Evolutionary conservation across 2,329 filamentous ascomycete genomes (phyloP), one percentile per base, ranked within the genome.

Genomic region (Byssothecium circinans): DNA sequence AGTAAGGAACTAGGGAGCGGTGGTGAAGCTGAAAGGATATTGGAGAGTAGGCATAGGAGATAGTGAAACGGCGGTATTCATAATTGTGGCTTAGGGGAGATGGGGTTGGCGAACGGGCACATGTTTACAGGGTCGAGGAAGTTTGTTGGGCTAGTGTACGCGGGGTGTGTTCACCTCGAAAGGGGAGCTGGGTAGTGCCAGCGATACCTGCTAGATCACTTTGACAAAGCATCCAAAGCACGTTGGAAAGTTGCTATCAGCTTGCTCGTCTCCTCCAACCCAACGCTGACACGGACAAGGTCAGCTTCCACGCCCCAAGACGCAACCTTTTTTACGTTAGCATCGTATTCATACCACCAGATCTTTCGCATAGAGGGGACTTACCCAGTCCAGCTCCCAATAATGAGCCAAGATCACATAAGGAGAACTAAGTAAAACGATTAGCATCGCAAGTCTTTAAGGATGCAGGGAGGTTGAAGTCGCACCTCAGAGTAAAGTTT

Each of bases 361-460:
- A 18, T 30, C n/a, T n/a, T n/a, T n/a, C n/a, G n/a, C n/a, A 17
- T 8, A 18, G 19, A 30, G 11, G 38, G 35, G 27, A 72, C 77
- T 64, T 73, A 81, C 80, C 94, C 94, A 99, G n/a, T 91, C 86
- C 34, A 97, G 71, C 75, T 99, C 94, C 37, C 81, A 78, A 63
- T 94, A 99, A 71, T 99, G 94, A 4, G 94, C 94, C 25, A 99
- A 73, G 27, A 99, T 76, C 18, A 94, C 90, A 69, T 96, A 99
- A 0, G 94, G 94, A 40, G 87, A 95, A 47, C 87, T 81, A 40
- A 60, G 29, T n/a, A 15, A 40, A 12, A 11, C 18, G 29, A 12
- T 45, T 17, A 45, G 41, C 12, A 38, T 40, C 6, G 8, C 11
- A 15, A n/a, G 7, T 2, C 8, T 33, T 30, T 15, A 20, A 25